Percentiles rank a stretch among this genome's conserved stretches.
Conservation (phyloP, 176 grass and related monocot species). For the Oryza australiensis region DNA sequence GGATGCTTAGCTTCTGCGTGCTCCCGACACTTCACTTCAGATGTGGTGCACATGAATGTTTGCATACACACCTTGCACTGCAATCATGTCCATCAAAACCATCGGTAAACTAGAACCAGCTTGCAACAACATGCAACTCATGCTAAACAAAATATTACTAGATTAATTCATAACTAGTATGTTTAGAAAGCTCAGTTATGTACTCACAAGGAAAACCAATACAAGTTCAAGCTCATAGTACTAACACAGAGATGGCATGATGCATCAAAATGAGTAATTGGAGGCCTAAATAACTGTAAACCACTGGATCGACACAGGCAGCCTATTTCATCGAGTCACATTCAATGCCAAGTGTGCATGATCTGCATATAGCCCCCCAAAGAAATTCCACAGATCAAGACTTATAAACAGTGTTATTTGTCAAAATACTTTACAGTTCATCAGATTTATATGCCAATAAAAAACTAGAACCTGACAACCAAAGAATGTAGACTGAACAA, state of each 20-base stretch:
- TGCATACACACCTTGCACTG: constrained; percentile 86
- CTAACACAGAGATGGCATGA: not conserved
- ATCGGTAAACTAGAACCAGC: not conserved
- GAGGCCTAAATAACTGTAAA: not conserved
- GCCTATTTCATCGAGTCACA: not conserved
- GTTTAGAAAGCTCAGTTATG: not conserved
- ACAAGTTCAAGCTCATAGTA: not conserved
- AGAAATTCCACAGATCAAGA: not conserved
- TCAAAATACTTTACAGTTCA: not conserved
- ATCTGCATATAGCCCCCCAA: not conserved
- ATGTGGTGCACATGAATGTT: constrained; percentile 77
- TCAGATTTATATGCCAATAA: not conserved
- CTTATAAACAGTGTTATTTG: not conserved
- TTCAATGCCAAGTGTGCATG: not conserved
- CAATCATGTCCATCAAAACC: not conserved
- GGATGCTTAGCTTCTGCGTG: constrained; percentile 69
- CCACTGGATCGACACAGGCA: not conserved
- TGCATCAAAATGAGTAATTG: not conserved
- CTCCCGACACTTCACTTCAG: constrained; percentile 69
- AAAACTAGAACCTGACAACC: not conserved
- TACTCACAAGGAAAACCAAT: not conserved
- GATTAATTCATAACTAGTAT: not conserved
- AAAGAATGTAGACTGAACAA: too few species aligned
- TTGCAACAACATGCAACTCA: not conserved
- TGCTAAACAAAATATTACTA: not conserved